phyloP scores from a whole-genome alignment of 208 protist species.

The Jaenimonas drosophilae region DNA sequence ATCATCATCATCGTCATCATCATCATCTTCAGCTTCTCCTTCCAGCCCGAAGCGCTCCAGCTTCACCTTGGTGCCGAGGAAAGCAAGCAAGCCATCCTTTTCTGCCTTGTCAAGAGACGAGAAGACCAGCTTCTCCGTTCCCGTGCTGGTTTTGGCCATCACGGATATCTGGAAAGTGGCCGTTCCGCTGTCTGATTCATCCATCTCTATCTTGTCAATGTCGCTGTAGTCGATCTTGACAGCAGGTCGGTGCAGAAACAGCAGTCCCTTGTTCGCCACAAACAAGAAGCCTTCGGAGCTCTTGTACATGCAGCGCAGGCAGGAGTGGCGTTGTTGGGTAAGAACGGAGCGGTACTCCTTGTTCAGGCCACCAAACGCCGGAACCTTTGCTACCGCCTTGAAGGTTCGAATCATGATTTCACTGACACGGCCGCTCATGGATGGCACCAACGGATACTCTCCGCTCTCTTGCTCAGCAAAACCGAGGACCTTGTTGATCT shows the following conservation, averaged over 20 bases:
- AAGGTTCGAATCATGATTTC: constrained; percentile 74
- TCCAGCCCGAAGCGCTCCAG: constrained; percentile 27
- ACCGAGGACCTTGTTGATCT: constrained; percentile 43
- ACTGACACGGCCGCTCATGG: constrained; percentile 71
- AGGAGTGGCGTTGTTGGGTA: constrained; percentile 33
- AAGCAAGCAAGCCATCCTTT: constrained; percentile 43
- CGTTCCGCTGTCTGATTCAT: constrained; percentile 54
- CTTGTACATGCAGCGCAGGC: constrained; percentile 63
- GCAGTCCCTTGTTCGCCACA: constrained; percentile 54
- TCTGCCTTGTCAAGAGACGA: constrained; percentile 58
- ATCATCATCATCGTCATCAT: constrained; percentile 41
- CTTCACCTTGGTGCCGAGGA: constrained; percentile 42
- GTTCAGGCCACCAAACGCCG: constrained; percentile 65
- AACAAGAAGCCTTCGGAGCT: constrained; percentile 69
- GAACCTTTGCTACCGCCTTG: constrained; percentile 66
- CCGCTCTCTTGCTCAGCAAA: constrained; percentile 12
- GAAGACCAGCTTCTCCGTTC: constrained; percentile 57
- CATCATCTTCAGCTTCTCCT: constrained; percentile 21
- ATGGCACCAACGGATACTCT: constrained; percentile 37
- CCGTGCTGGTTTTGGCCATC: constrained; percentile 14
- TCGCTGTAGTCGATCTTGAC: constrained; percentile 40
- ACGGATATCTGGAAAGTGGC: constrained; percentile 72
- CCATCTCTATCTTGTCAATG: constrained; percentile 44
- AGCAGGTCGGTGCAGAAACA: constrained; percentile 77
- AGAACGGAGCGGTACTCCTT: constrained; percentile 65